Evolutionary conservation across 805 yeast genomes (phyloP), one percentile per base, ranked within the genome.

Genomic region (Ogataea nakhonphanomensis): DNA sequence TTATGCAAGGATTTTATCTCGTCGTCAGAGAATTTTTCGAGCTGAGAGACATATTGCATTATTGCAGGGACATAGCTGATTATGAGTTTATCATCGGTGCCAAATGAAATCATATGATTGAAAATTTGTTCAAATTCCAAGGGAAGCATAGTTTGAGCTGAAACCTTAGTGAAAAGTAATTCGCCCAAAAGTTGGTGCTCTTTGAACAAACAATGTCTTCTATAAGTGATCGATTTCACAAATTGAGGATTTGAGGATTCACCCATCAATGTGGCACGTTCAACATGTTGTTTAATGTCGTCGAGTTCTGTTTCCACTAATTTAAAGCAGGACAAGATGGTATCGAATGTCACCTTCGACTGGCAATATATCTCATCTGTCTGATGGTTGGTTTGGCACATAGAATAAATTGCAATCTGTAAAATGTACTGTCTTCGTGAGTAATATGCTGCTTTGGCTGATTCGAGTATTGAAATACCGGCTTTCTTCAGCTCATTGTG

Each of bases 141-240:
- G 9, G 37, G 29, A 5, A 26, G 11, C 24, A 13, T 11, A 7
- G 54, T 31, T 9, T 60, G 48, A 7, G 61, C 63, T 27, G 59
- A 48, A 28, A 67, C 65, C 27, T 65, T 65, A 2, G 66, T 64
- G 50, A 59, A 76, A 6, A 83, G 64, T 1, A 86, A 67, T 57
- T 80, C 84, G 31, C 90, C 81, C 39, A 90, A 61, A 2, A 71
- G 55, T 52, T 87, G 95, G 58, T 89, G 93, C 51, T 81, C 81
- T 35, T 67, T 68, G 37, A 78, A 71, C 22, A 86, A 66, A 47
- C 78, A 78, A 41, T 75, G 77, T 46, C 88, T 76, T 54, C 84
- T 74, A 51, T 74, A 80, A 26, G 68, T 69, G 25, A 83, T 59
- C 14, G 69, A 64, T 35, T 78, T 71, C 34, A 68, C 66, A 41